phyloP scores from a whole-genome alignment of 148 eudicot genomes.

The Beta vulgaris region DNA sequence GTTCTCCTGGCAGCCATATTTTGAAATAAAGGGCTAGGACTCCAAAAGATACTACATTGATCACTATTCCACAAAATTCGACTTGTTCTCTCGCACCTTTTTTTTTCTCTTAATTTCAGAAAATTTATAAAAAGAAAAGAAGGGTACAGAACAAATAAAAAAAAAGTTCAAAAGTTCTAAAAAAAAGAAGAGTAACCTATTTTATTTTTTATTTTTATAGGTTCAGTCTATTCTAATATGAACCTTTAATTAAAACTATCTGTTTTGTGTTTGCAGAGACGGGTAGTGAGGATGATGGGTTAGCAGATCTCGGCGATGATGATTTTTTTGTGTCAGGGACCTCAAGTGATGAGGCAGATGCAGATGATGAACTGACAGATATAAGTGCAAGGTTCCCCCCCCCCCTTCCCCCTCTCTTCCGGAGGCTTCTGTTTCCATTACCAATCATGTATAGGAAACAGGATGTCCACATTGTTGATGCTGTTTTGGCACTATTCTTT shows the following conservation, averaged over 20 bases:
- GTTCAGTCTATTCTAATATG: neutral
- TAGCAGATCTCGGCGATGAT: slow-evolving; percentile 76
- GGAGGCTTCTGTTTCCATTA: neutral
- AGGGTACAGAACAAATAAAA: too few species aligned
- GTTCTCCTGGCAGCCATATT: neutral
- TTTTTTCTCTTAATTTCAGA: too few species aligned
- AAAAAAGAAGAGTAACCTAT: neutral
- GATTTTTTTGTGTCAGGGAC: slow-evolving; percentile 77
- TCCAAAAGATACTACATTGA: too few species aligned
- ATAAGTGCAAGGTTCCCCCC: slow-evolving; percentile 63
- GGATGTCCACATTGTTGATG: neutral
- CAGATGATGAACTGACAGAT: slow-evolving; percentile 96
- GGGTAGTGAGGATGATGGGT: slow-evolving; percentile 97
- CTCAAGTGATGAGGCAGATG: slow-evolving; percentile 94
- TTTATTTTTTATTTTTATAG: neutral
- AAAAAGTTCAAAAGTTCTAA: neutral
- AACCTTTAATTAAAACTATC: neutral
- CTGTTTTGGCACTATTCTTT: neutral
- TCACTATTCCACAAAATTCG: too few species aligned
- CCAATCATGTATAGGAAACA: neutral
- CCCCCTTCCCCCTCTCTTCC: neutral
- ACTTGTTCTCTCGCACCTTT: too few species aligned
- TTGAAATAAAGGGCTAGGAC: neutral
- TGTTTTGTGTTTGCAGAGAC: slow-evolving; percentile 57
- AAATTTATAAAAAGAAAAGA: too few species aligned